Base-by-base conservation (phyloP, 2,329 filamentous ascomycete genomes). In the Penicillium digitatum region DNA sequence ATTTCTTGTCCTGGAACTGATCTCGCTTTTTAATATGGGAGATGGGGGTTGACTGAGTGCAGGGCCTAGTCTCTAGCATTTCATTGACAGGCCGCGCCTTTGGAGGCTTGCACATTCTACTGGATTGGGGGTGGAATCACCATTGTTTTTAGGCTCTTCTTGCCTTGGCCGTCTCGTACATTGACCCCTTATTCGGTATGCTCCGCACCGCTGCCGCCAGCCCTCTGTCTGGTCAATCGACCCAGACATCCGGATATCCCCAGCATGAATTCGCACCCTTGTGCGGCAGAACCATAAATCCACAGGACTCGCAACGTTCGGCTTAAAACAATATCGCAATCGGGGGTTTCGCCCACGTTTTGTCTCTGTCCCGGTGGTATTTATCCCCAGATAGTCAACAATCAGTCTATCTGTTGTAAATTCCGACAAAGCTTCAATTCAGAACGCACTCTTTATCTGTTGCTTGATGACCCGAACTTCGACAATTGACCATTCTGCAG, bases 391-490 rank as follows among this genome's bases (percentile, higher is more conserved):
- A 56, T 58, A 45, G 40, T 50, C 44, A 52, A n/a, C n/a, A 12
- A 24, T 27, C 37, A 48, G 48, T 58, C 49, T 52, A 52, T 55
- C 48, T 58, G 57, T 43, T 58, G 62, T 62, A 60, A 61, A 63
- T 43, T 16, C 14, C 32, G 34, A 39, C 52, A 39, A 43, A 20
- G 7, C 8, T 40, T 39, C 38, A 24, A 37, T 29, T 22, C 44
- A 48, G n/a, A 24, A 18, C 20, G 11, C n/a, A 18, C 22, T 24
- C 2, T 27, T 42, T 26, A 14, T 14, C 16, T 12, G 24, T 22
- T 27, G 26, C 9, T 20, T 44, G 38, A 31, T 14, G n/a, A n/a
- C 26, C 8, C 6, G 24, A 16, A 34, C 4, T 14, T 32, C 3
- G 29, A 29, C 29, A 16, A 35, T 4, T 29, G 37, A 27, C 18